These are phyloP conservation scores for Eucalyptus virginea DNA, from an alignment of 345 rosid species.

Conservation along the genomic window DNA sequence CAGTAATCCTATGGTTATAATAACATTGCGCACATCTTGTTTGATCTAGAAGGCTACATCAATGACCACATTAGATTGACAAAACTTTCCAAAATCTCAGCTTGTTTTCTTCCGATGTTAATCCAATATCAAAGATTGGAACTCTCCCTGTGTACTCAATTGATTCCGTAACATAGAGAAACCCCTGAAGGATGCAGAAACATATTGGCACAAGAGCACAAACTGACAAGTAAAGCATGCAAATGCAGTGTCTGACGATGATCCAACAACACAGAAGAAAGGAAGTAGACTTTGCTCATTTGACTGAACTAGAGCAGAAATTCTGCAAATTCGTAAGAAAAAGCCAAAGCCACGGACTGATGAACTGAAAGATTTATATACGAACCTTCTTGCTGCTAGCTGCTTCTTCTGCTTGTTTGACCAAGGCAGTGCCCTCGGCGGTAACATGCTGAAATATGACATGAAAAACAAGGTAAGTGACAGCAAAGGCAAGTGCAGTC, in stretches of 20 bases:
- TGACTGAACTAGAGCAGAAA: background rate
- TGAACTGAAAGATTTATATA: background rate
- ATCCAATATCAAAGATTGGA: background rate
- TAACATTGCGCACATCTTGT: slow-evolving; percentile 3
- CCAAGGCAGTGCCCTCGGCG: slow-evolving; percentile 72
- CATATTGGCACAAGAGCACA: background rate
- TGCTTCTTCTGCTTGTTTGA: slow-evolving; percentile 93
- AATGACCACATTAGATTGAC: background rate
- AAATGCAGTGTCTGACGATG: background rate
- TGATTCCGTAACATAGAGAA: background rate
- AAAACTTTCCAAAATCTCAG: slow-evolving; percentile 78
- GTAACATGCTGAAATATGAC: slow-evolving; percentile 61
- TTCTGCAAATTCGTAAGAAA: background rate
- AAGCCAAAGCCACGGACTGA: background rate
- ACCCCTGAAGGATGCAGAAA: background rate
- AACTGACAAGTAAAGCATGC: background rate
- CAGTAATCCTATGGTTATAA: background rate
- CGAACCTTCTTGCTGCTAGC: slow-evolving; percentile 47
- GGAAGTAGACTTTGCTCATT: background rate
- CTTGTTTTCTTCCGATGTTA: slow-evolving; percentile 1
- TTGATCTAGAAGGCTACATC: background rate
- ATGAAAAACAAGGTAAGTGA: background rate
- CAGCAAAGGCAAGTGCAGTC: background rate
- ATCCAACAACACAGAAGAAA: background rate
- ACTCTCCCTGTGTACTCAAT: background rate